Percentiles rank a stretch among this genome's conserved stretches.
phyloP scores from a whole-genome alignment of 371 early-diverging fungal species.

The Encephalitozoon romaleae region DNA sequence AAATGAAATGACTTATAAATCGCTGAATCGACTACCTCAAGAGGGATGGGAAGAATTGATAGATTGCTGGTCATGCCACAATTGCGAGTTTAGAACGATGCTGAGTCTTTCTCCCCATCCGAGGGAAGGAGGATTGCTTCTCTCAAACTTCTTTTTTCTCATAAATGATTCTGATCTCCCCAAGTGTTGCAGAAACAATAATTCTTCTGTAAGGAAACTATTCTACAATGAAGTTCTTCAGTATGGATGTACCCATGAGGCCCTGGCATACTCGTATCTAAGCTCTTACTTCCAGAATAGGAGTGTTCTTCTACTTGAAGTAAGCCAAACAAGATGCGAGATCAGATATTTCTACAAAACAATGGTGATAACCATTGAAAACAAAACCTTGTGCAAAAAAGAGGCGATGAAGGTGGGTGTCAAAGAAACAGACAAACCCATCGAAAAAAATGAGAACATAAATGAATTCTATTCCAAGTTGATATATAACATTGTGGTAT shows the following conservation, averaged over 20 bases:
- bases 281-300: slow-evolving; percentile 39
- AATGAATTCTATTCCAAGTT: slow-evolving; percentile 14
- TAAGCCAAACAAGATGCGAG: slow-evolving; percentile 29
- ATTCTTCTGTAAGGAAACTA: not conserved
- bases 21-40: slow-evolving; percentile 44
- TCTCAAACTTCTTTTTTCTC: slow-evolving; percentile 50
- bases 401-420: slow-evolving; percentile 49
- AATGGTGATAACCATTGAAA: not conserved
- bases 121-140: slow-evolving; percentile 46
- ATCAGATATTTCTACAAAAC: slow-evolving; percentile 45
- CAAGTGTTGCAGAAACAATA: slow-evolving; percentile 15
- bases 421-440: slow-evolving; percentile 20
- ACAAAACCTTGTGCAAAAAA: not conserved
- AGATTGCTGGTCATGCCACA: slow-evolving; percentile 61
- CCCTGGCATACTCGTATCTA: slow-evolving; percentile 47
- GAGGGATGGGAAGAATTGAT: slow-evolving; percentile 60
- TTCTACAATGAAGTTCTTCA: slow-evolving; percentile 41
- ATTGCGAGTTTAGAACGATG: slow-evolving; percentile 56
- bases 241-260: slow-evolving; percentile 7
- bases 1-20: slow-evolving; percentile 19
- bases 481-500: slow-evolving; percentile 6
- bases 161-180: slow-evolving; percentile 34
- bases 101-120: slow-evolving; percentile 37
- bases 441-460: slow-evolving; percentile 7
- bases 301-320: slow-evolving; percentile 18